phyloP scores from a whole-genome alignment of 2,329 filamentous ascomycete genomes.

The Pseudogymnoascus sp. region DNA sequence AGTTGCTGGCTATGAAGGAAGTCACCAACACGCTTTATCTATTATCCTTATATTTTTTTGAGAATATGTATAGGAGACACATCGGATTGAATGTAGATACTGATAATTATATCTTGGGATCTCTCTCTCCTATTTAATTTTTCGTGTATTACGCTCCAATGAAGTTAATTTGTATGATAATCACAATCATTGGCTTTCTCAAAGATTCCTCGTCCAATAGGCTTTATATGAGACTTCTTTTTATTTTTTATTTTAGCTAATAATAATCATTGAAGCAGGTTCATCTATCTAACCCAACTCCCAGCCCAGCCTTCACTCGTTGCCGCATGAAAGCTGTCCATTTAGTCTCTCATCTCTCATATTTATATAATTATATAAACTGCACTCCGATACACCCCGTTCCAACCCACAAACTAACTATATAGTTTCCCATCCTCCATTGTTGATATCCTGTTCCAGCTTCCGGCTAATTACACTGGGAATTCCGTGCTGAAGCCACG shows the following conservation, averaged over 20 bases:
- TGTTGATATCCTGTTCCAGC: slow-evolving; percentile 92
- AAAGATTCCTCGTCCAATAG: neutral
- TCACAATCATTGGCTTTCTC: neutral
- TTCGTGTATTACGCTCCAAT: too few species aligned
- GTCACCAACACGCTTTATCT: too few species aligned
- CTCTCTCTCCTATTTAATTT: too few species aligned
- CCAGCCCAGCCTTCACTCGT: neutral
- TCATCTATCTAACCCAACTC: neutral
- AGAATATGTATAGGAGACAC: too few species aligned
- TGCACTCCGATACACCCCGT: neutral
- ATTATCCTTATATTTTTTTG: too few species aligned
- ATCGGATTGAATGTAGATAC: neutral
- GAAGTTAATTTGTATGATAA: too few species aligned
- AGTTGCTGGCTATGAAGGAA: too few species aligned
- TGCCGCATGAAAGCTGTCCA: neutral
- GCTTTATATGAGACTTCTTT: neutral
- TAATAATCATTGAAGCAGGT: neutral
- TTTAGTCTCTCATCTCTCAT: neutral
- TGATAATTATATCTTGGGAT: too few species aligned
- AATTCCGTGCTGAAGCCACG: slow-evolving; percentile 81
- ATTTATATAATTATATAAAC: neutral
- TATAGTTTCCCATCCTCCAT: slow-evolving; percentile 92
- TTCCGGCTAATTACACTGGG: slow-evolving; percentile 84
- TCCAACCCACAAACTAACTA: slow-evolving; percentile 25
- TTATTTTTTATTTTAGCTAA: neutral